Percentiles rank a stretch among this genome's conserved stretches.
These are phyloP conservation scores for Betula pendula DNA, from an alignment of 306 rosid genomes.

Conservation along the genomic window DNA sequence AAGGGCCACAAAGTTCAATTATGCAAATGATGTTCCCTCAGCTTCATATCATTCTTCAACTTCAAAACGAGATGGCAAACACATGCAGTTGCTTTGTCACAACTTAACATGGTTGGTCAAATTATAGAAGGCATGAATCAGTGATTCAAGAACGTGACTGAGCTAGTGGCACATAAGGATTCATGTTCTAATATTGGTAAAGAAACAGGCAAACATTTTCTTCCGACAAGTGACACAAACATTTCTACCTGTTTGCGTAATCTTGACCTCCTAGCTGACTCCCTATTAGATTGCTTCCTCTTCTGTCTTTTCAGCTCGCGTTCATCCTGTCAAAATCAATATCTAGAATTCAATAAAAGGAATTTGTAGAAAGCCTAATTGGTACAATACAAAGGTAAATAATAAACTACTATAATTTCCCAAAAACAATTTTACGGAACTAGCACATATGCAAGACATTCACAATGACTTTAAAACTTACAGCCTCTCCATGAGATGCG, in stretches of 20 bases:
- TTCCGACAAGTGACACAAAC: constrained; percentile 10
- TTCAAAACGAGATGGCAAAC: not conserved
- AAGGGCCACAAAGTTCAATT: not conserved
- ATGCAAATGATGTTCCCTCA: not conserved
- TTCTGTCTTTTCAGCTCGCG: constrained; percentile 96
- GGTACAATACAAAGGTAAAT: not conserved
- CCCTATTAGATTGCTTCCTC: constrained; percentile 96
- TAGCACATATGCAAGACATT: not conserved
- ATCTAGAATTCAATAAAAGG: constrained; percentile 4
- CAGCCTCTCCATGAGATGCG: not conserved
- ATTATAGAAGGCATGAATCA: not conserved
- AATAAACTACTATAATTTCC: not conserved
- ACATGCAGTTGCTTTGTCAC: not conserved
- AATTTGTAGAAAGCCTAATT: not conserved
- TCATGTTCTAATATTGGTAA: not conserved
- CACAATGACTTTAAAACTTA: not conserved
- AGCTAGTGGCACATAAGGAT: not conserved
- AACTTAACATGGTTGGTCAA: not conserved
- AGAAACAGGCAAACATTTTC: not conserved
- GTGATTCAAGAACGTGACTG: not conserved
- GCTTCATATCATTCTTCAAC: constrained; percentile 8
- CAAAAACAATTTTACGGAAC: not conserved
- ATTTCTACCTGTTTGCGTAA: constrained; percentile 85
- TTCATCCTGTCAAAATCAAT: constrained; percentile 67
- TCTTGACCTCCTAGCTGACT: constrained; percentile 98